Percentiles rank a stretch among this genome's conserved stretches.
Evolutionary conservation across 257 asterid genomes (phyloP).

Genomic region (Capsicum baccatum): DNA sequence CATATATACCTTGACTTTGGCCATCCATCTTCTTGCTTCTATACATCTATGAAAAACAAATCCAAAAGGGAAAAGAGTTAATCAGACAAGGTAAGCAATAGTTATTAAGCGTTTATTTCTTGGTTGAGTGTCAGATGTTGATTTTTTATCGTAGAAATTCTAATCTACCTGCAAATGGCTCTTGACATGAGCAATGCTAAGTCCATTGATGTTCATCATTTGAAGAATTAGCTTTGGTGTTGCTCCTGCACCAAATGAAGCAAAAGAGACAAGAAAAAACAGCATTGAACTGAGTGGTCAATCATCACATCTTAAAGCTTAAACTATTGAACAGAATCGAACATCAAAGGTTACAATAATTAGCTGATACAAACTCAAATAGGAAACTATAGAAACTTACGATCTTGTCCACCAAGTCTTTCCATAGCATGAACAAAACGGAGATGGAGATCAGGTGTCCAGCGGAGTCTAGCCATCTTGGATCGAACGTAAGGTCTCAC

Average conservation of each 20-base stretch:
- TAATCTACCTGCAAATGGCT: slow-evolving; percentile 82
- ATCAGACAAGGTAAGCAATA: background rate
- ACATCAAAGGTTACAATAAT: background rate
- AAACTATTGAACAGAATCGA: background rate
- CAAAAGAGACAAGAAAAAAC: background rate
- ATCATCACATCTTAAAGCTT: background rate
- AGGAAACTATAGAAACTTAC: slow-evolving; percentile 45
- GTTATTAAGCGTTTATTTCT: background rate
- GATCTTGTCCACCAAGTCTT: slow-evolving; percentile 84
- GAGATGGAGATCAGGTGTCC: slow-evolving; percentile 89
- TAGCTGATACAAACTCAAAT: background rate
- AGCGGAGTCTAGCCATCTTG: slow-evolving; percentile 83
- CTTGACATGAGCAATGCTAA: slow-evolving; percentile 89
- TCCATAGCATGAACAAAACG: slow-evolving; percentile 75
- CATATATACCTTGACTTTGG: slow-evolving; percentile 55
- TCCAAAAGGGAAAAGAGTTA: background rate
- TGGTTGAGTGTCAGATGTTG: background rate
- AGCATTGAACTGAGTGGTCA: background rate
- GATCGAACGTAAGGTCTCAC: slow-evolving; percentile 86
- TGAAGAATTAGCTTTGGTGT: slow-evolving; percentile 86
- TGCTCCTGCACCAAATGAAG: slow-evolving; percentile 63
- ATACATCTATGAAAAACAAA: slow-evolving; percentile 58
- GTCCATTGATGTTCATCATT: slow-evolving; percentile 77
- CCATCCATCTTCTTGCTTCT: slow-evolving; percentile 80
- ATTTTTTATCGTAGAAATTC: background rate